Evolutionary conservation across 176 grass and related monocot species (phyloP).

Genomic region (Tillandsia leiboldiana): DNA sequence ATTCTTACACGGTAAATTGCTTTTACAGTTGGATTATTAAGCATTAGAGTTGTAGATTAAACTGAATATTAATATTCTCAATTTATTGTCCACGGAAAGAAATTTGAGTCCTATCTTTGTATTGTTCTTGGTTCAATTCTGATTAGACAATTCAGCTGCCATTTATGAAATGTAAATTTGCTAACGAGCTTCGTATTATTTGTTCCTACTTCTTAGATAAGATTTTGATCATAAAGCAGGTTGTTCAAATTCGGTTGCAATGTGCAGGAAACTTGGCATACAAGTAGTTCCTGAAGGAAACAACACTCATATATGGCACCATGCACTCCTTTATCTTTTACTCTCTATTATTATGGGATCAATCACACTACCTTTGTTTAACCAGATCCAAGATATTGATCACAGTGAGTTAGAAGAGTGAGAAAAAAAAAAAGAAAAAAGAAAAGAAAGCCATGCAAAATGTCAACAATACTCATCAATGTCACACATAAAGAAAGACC

Average conservation of each 20-base stretch:
- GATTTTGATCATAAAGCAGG: slow-evolving; percentile 1
- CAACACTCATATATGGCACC: background rate
- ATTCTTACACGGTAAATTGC: no score
- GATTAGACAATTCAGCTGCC: no score
- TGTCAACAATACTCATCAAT: slow-evolving; percentile 49
- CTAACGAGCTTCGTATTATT: background rate
- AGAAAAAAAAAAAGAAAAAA: slow-evolving; percentile 22
- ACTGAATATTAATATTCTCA: no score
- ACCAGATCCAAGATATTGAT: slow-evolving; percentile 33
- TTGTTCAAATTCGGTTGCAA: slow-evolving; percentile 12
- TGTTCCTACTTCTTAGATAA: slow-evolving; percentile 5
- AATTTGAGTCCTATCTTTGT: background rate
- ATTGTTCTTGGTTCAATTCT: no score
- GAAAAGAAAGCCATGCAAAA: slow-evolving; percentile 21
- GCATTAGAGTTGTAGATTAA: no score
- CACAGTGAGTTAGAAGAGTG: slow-evolving; percentile 19
- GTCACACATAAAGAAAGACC: slow-evolving; percentile 34
- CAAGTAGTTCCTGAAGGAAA: slow-evolving; percentile 20
- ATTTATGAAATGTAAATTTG: no score
- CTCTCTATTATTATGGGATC: slow-evolving; percentile 17
- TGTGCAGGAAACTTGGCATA: slow-evolving; percentile 14
- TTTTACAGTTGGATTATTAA: no score
- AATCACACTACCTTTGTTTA: slow-evolving; percentile 1
- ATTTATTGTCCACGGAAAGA: no score
- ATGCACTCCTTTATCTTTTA: slow-evolving; percentile 10